These are phyloP conservation scores for Panellus pusillus DNA, from an alignment of 768 basidiomycete genomes.

Conservation along the genomic window DNA sequence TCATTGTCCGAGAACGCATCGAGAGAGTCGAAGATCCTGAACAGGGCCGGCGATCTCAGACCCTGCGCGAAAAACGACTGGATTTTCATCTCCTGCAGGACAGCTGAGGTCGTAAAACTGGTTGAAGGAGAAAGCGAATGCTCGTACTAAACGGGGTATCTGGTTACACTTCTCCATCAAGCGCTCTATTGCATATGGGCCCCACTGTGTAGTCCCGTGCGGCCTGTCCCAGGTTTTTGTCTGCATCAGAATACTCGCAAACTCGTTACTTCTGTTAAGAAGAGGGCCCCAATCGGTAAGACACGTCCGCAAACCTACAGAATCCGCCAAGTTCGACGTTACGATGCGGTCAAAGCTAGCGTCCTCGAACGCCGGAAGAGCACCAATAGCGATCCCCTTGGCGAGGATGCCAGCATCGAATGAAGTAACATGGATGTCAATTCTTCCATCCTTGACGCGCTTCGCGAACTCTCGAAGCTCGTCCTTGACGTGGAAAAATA, in stretches of 20 bases:
- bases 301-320: slow-evolving; percentile 23
- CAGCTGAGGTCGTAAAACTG: neutral
- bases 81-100: slow-evolving; percentile 14
- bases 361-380: slow-evolving; percentile 26
- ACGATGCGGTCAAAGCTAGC: slow-evolving; percentile 33
- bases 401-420: slow-evolving; percentile 37
- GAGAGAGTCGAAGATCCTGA: slow-evolving; percentile 22
- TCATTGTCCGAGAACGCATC: slow-evolving; percentile 28
- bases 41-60: slow-evolving; percentile 21
- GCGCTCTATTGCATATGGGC: slow-evolving; percentile 17
- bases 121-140: neutral
- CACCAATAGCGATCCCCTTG: slow-evolving; percentile 25
- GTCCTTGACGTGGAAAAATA: slow-evolving; percentile 36
- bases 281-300: slow-evolving; percentile 31
- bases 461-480: slow-evolving; percentile 30
- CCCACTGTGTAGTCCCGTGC: neutral
- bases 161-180: slow-evolving; percentile 19
- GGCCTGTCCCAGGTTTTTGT: slow-evolving; percentile 31
- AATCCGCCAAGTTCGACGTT: slow-evolving; percentile 29
- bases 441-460: slow-evolving; percentile 28
- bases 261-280: slow-evolving; percentile 28
- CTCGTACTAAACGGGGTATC: slow-evolving; percentile 21
- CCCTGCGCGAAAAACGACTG: slow-evolving; percentile 20
- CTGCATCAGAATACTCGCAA: slow-evolving; percentile 28
- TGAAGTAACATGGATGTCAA: slow-evolving; percentile 30